These are phyloP conservation scores for Calonectria henricotiae DNA, from an alignment of 2,329 filamentous ascomycete genomes.

Conservation along the genomic window DNA sequence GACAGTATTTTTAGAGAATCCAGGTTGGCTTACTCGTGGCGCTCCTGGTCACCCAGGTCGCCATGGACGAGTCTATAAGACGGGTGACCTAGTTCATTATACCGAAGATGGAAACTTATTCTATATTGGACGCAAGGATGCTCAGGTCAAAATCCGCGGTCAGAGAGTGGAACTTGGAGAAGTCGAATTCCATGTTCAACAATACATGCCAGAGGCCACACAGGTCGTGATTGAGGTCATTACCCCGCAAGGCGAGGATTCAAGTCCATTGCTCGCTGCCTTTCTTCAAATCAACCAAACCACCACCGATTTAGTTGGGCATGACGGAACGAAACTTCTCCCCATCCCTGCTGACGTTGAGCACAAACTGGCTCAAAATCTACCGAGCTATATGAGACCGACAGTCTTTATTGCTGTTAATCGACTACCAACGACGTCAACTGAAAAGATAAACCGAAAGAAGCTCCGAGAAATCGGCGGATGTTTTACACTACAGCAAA, in stretches of 20 bases:
- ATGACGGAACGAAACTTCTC: not conserved
- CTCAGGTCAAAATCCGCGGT: slow-evolving; percentile 39
- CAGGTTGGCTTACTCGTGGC: slow-evolving; percentile 55
- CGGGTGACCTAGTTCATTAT: slow-evolving; percentile 65
- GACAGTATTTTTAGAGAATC: slow-evolving; percentile 54
- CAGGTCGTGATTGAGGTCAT: slow-evolving; percentile 18
- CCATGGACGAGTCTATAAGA: slow-evolving; percentile 59
- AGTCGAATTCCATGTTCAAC: slow-evolving; percentile 26
- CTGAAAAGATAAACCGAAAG: slow-evolving; percentile 42
- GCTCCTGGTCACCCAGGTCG: slow-evolving; percentile 22
- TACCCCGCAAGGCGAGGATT: not conserved
- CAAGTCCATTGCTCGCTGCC: not conserved
- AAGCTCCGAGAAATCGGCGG: slow-evolving; percentile 33
- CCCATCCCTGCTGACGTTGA: not conserved
- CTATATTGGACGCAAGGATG: slow-evolving; percentile 50
- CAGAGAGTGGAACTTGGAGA: slow-evolving; percentile 40
- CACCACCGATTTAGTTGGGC: not conserved
- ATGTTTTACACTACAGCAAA: slow-evolving; percentile 52
- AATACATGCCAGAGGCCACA: not conserved
- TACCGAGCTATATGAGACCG: slow-evolving; percentile 46
- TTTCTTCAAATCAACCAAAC: slow-evolving; percentile 3
- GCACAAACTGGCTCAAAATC: slow-evolving; percentile 15
- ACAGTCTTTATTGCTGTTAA: slow-evolving; percentile 36
- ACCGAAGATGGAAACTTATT: slow-evolving; percentile 60
- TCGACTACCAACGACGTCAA: slow-evolving; percentile 36